phyloP scores from a whole-genome alignment of 306 rosid genomes.

The Acacia crassicarpa region DNA sequence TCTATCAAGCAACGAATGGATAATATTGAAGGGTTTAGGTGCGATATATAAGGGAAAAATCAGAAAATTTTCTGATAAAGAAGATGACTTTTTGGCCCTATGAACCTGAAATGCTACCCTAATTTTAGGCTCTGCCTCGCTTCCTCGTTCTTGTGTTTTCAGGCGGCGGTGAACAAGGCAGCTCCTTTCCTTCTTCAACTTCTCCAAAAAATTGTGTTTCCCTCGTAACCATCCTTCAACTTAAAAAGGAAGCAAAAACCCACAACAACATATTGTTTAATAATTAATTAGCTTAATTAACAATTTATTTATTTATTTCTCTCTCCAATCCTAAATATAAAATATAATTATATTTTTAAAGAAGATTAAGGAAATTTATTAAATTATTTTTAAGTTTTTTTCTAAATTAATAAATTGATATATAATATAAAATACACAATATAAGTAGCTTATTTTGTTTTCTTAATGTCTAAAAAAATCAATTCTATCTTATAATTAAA shows the following conservation, averaged over 20 bases:
- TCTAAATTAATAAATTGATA: too few species aligned
- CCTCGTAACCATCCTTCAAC: constrained; percentile 16
- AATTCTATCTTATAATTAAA: too few species aligned
- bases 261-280: constrained; percentile 13
- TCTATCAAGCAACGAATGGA: constrained; percentile 33
- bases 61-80: constrained; percentile 4
- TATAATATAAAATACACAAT: too few species aligned
- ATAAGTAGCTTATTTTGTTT: too few species aligned
- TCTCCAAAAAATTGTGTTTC: not conserved
- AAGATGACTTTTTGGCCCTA: constrained; percentile 30
- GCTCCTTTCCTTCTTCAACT: constrained; percentile 22
- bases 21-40: constrained; percentile 5
- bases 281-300: not conserved
- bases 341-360: too few species aligned
- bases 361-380: too few species aligned
- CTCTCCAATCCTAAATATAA: too few species aligned
- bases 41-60: not conserved
- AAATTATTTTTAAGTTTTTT: too few species aligned
- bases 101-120: constrained; percentile 26
- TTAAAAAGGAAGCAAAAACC: constrained; percentile 54
- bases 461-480: too few species aligned
- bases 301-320: not conserved
- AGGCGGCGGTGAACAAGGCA: constrained; percentile 60
- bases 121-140: not conserved
- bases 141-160: constrained; percentile 32